A percentile compares a stretch with the other conserved stretches of the same genome.
Conservation (phyloP, 129 eudicot genomes). For the Deinandra increscens region DNA sequence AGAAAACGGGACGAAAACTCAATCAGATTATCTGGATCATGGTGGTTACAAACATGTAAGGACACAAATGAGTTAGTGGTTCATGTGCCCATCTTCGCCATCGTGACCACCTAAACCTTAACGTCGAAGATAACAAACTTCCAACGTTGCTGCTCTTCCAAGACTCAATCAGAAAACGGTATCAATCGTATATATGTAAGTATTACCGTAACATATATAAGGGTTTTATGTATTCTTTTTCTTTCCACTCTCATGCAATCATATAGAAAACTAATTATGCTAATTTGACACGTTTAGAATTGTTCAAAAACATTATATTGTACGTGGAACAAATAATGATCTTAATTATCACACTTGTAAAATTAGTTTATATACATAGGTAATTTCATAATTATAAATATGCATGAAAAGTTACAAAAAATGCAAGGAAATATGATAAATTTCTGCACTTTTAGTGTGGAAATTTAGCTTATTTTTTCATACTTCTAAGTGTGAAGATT, state of each 20-base stretch:
- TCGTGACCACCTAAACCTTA: constrained; percentile 77
- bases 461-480: too few relatives aligned
- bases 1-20: too few relatives aligned
- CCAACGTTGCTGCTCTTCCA: constrained; percentile 17
- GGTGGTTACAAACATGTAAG: background rate
- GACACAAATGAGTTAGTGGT: constrained; percentile 55
- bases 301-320: background rate
- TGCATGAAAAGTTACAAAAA: background rate
- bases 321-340: background rate
- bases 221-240: background rate
- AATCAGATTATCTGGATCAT: background rate
- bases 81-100: constrained; percentile 99
- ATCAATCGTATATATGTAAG: constrained; percentile 12
- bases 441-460: too few relatives aligned
- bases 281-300: background rate
- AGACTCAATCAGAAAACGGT: background rate
- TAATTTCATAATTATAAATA: background rate
- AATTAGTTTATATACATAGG: background rate
- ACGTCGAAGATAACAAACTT: background rate
- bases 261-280: background rate
- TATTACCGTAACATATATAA: background rate
- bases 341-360: background rate
- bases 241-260: background rate
- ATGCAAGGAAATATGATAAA: too few relatives aligned
- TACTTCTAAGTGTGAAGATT: too few relatives aligned